Conservation (phyloP, 306 rosid genomes). For the Pueraria montana region DNA sequence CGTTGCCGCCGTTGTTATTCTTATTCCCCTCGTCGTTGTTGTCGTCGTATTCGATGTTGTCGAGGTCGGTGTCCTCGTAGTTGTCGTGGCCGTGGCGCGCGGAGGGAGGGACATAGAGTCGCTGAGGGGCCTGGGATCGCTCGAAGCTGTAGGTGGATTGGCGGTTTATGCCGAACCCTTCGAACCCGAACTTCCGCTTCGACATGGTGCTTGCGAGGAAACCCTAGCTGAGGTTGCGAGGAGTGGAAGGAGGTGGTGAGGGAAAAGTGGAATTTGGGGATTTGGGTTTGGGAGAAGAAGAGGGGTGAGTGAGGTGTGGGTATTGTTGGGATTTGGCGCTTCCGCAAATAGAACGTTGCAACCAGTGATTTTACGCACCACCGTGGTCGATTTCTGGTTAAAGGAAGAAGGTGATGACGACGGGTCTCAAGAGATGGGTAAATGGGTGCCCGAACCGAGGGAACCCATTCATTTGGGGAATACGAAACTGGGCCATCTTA, state of each 20-base stretch:
- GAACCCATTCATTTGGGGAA: background rate
- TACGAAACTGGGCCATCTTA: background rate
- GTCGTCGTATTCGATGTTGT: no score
- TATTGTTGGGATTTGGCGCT: background rate
- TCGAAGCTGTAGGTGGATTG: constrained; percentile 88
- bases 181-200: constrained; percentile 92
- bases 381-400: constrained; percentile 31
- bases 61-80: no score
- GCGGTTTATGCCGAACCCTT: constrained; percentile 93
- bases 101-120: constrained; percentile 91
- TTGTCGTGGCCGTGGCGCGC: constrained; percentile 77
- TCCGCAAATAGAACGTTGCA: constrained; percentile 21
- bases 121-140: constrained; percentile 82
- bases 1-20: constrained; percentile 27
- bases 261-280: background rate
- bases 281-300: background rate
- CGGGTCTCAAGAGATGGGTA: constrained; percentile 28
- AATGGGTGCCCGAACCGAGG: constrained; percentile 40
- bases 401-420: background rate
- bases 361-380: background rate
- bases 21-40: constrained; percentile 33
- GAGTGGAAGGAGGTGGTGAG: background rate
- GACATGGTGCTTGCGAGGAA: constrained; percentile 61
- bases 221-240: constrained; percentile 49
- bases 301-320: background rate